phyloP scores from a whole-genome alignment of 164 flowering plant genomes.

The Piper longum region DNA sequence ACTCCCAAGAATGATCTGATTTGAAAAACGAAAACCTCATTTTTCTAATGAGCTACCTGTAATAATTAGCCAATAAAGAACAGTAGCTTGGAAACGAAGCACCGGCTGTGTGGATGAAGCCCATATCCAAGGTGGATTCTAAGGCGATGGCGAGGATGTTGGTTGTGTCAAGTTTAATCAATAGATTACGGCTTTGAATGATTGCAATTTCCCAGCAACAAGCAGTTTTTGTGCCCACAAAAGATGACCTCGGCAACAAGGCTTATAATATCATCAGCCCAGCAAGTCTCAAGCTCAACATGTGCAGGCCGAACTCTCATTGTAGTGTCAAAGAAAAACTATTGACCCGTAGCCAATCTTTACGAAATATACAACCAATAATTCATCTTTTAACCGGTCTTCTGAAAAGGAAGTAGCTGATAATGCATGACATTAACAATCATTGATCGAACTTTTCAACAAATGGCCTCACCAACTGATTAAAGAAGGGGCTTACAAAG shows the following conservation, averaged over 20 bases:
- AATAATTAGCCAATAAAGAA: background rate
- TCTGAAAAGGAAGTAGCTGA: no score
- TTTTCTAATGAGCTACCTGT: background rate
- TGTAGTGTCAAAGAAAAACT: background rate
- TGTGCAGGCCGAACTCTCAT: background rate
- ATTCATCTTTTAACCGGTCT: background rate
- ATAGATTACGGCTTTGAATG: background rate
- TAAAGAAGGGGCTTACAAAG: background rate
- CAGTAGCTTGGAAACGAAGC: background rate
- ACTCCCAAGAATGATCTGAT: background rate
- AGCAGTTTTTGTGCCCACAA: background rate
- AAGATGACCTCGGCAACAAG: slow-evolving; percentile 1
- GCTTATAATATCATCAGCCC: background rate
- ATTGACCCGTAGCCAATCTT: background rate
- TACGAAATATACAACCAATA: background rate
- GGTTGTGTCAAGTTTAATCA: background rate
- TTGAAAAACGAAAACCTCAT: background rate
- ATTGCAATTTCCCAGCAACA: background rate
- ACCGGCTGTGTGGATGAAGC: background rate
- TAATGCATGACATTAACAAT: no score
- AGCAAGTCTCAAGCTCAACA: background rate
- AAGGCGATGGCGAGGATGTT: slow-evolving; percentile 1
- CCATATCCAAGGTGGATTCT: slow-evolving; percentile 1
- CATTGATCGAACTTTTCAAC: no score
- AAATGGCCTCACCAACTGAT: background rate